Percentiles rank a stretch among this genome's conserved stretches.
Evolutionary conservation across 140 eudicot genomes (phyloP).

Genomic region (Stevia rebaudiana): DNA sequence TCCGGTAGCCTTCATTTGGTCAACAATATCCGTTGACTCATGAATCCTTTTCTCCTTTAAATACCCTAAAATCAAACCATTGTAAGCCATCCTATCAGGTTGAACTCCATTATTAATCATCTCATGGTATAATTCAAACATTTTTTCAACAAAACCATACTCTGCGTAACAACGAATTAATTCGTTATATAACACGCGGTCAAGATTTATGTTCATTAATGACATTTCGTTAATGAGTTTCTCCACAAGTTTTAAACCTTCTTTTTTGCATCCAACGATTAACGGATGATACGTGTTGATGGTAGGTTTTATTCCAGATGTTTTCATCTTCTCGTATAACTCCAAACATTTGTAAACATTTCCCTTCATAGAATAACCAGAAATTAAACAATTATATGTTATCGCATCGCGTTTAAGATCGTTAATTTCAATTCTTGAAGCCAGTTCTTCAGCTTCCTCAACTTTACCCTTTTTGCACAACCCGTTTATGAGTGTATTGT

Average conservation of each 20-base stretch:
- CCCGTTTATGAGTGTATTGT: slow-evolving; percentile 62
- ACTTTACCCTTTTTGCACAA: slow-evolving; percentile 54
- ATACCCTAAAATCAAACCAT: slow-evolving; percentile 46
- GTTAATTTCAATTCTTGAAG: slow-evolving; percentile 22
- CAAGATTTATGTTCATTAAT: slow-evolving; percentile 37
- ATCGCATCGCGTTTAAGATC: slow-evolving; percentile 47
- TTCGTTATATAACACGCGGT: slow-evolving; percentile 48
- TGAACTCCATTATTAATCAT: slow-evolving; percentile 48
- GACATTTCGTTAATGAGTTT: slow-evolving; percentile 48
- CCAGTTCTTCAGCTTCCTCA: slow-evolving; percentile 62
- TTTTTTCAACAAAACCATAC: slow-evolving; percentile 37
- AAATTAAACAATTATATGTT: slow-evolving; percentile 62
- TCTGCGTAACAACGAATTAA: slow-evolving; percentile 44
- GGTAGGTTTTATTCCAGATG: slow-evolving; percentile 51
- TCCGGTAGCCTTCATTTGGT: slow-evolving; percentile 53
- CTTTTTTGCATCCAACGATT: slow-evolving; percentile 35
- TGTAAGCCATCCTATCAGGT: slow-evolving; percentile 58
- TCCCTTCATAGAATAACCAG: slow-evolving; percentile 46
- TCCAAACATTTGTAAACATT: slow-evolving; percentile 41
- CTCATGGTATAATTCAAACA: slow-evolving; percentile 31
- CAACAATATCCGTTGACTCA: slow-evolving; percentile 46
- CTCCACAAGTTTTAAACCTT: slow-evolving; percentile 33
- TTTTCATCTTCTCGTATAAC: slow-evolving; percentile 56
- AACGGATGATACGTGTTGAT: slow-evolving; percentile 57
- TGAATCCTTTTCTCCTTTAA: slow-evolving; percentile 42